A percentile compares a stretch with the other conserved stretches of the same genome.
These are phyloP conservation scores for Aspergillus homomorphus DNA, from an alignment of 495 filamentous ascomycete species.

Conservation along the genomic window DNA sequence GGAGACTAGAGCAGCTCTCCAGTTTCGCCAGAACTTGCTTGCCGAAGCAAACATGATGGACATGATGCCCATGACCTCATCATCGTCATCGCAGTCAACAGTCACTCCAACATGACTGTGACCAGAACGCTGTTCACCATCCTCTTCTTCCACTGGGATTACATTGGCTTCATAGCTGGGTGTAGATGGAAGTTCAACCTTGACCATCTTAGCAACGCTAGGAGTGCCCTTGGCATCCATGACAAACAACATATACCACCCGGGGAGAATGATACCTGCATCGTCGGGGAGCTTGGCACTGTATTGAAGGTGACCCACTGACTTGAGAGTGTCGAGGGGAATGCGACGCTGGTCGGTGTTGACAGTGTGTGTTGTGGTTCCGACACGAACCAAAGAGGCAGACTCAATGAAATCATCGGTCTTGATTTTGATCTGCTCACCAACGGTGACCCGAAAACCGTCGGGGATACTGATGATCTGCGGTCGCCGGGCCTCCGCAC, in stretches of 20 bases:
- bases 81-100: slow-evolving; percentile 1
- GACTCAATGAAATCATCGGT: slow-evolving; percentile 2
- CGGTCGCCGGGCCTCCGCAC: slow-evolving; percentile 41
- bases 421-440: slow-evolving; percentile 24
- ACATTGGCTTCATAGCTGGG: background rate
- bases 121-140: background rate
- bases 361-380: slow-evolving; percentile 53
- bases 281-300: slow-evolving; percentile 53
- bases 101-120: background rate
- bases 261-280: slow-evolving; percentile 31
- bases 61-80: slow-evolving; percentile 1
- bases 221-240: slow-evolving; percentile 6
- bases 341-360: slow-evolving; percentile 59
- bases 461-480: slow-evolving; percentile 25
- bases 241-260: slow-evolving; percentile 13
- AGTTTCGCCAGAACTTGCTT: slow-evolving; percentile 7
- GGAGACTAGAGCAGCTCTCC: slow-evolving; percentile 1
- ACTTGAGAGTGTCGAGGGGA: slow-evolving; percentile 24
- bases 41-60: slow-evolving; percentile 2
- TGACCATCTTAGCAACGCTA: slow-evolving; percentile 4
- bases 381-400: slow-evolving; percentile 43
- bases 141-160: background rate
- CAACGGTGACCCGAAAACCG: slow-evolving; percentile 18
- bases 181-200: slow-evolving; percentile 1
- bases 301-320: slow-evolving; percentile 6